These are phyloP conservation scores for Candida neerlandica DNA, from an alignment of 1,139 yeast genomes.

Conservation along the genomic window DNA sequence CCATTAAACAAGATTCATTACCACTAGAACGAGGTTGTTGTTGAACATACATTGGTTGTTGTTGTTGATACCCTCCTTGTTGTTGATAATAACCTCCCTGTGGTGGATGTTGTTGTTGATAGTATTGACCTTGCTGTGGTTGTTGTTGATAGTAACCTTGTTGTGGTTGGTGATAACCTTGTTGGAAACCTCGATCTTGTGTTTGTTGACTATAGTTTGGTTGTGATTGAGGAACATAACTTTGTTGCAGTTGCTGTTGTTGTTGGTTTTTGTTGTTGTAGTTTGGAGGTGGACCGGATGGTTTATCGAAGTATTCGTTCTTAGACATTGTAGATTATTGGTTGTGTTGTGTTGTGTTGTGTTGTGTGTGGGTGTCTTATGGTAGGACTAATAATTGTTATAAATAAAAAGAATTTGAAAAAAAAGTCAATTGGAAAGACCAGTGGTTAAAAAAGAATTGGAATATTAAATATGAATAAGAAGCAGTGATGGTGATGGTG, in stretches of 20 bases:
- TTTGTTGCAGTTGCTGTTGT: conserved; percentile 8
- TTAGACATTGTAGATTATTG: conserved; percentile 20
- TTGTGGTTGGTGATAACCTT: conserved; percentile 33
- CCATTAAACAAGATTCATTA: conserved; percentile 59
- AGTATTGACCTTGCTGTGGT: conserved; percentile 22
- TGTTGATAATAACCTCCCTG: conserved; percentile 20
- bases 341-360: no score
- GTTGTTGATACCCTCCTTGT: conserved; percentile 30
- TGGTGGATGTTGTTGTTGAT: conserved; percentile 32
- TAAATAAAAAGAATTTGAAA: not conserved
- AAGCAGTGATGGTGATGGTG: not conserved
- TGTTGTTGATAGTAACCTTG: conserved; percentile 18
- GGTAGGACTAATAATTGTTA: not conserved
- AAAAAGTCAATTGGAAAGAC: not conserved
- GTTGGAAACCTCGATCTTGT: conserved; percentile 39
- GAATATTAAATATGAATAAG: not conserved
- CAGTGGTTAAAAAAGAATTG: not conserved
- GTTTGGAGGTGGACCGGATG: conserved; percentile 52
- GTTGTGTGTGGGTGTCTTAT: not conserved
- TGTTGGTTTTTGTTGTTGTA: conserved; percentile 20
- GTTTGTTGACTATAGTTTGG: conserved; percentile 32
- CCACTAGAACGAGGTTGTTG: conserved; percentile 44
- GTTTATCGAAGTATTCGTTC: conserved; percentile 34
- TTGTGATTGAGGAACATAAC: conserved; percentile 37
- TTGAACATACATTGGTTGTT: conserved; percentile 68